Conservation (phyloP, 202 grass and related monocot genomes). For the Dendrocalamus latiflorus region DNA sequence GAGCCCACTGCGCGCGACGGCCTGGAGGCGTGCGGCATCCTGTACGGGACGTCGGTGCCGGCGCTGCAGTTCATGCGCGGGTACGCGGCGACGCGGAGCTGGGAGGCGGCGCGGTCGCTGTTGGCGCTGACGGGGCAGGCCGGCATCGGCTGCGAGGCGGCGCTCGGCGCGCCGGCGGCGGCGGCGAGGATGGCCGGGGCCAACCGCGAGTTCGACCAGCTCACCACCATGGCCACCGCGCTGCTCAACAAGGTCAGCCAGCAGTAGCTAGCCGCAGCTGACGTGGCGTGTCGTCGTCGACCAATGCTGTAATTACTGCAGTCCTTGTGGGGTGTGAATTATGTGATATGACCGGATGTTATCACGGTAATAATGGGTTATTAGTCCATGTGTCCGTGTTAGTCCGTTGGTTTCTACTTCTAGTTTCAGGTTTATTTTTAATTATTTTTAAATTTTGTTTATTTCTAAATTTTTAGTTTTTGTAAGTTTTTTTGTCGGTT, state of each 20-base stretch:
- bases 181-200: neutral
- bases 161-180: neutral
- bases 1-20: slow-evolving; percentile 3
- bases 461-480: too few species aligned
- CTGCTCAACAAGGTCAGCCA: slow-evolving; percentile 31
- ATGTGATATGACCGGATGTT: neutral
- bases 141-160: slow-evolving; percentile 35
- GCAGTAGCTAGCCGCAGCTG: neutral
- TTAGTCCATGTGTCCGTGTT: neutral
- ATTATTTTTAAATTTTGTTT: too few species aligned
- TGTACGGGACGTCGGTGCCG: slow-evolving; percentile 34
- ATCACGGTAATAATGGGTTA: neutral
- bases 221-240: slow-evolving; percentile 36
- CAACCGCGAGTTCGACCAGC: slow-evolving; percentile 35
- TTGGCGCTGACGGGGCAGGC: slow-evolving; percentile 23
- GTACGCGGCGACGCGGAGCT: slow-evolving; percentile 29
- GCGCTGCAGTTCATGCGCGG: slow-evolving; percentile 27
- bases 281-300: neutral
- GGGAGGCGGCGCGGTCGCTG: slow-evolving; percentile 31
- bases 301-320: neutral
- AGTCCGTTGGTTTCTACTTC: too few species aligned
- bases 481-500: too few species aligned
- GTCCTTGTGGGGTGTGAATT: neutral
- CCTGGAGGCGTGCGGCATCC: slow-evolving; percentile 34
- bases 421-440: too few species aligned